phyloP scores from a whole-genome alignment of 179 eudicot genomes.

The Sideroxylon spinosum region DNA sequence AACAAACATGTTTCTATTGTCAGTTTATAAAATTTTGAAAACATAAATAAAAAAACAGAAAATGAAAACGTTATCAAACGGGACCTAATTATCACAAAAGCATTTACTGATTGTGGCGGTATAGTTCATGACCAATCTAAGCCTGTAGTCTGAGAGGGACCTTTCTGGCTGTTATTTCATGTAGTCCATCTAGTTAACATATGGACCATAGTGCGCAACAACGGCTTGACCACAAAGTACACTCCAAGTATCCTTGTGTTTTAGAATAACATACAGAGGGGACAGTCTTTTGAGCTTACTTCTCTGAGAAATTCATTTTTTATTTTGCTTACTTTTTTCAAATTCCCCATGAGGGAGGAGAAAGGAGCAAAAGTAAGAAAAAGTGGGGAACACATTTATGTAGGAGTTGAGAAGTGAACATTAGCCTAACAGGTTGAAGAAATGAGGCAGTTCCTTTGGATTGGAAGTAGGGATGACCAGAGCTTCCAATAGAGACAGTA shows the following conservation, averaged over 20 bases:
- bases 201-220: conserved; percentile 1
- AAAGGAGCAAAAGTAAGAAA: not conserved
- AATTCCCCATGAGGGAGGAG: not conserved
- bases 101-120: not conserved
- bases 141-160: conserved; percentile 10
- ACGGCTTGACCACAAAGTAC: conserved; percentile 5
- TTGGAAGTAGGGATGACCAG: not conserved
- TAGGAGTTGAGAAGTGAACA: conserved; percentile 4
- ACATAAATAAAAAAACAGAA: too few relatives aligned
- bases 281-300: not conserved
- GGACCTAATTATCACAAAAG: too few relatives aligned
- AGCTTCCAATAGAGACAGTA: conserved; percentile 8
- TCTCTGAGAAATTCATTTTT: not conserved
- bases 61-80: too few relatives aligned
- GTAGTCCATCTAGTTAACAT: not conserved
- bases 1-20: too few relatives aligned
- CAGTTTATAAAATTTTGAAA: too few relatives aligned
- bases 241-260: not conserved
- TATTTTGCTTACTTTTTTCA: not conserved
- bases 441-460: not conserved
- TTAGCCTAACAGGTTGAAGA: conserved; percentile 5
- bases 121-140: conserved; percentile 3
- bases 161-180: conserved; percentile 7
- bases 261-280: not conserved
- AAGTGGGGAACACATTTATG: not conserved